A percentile compares a stretch with the other conserved stretches of the same genome.
phyloP scores from a whole-genome alignment of 140 eudicot species.

The Cichorium intybus region DNA sequence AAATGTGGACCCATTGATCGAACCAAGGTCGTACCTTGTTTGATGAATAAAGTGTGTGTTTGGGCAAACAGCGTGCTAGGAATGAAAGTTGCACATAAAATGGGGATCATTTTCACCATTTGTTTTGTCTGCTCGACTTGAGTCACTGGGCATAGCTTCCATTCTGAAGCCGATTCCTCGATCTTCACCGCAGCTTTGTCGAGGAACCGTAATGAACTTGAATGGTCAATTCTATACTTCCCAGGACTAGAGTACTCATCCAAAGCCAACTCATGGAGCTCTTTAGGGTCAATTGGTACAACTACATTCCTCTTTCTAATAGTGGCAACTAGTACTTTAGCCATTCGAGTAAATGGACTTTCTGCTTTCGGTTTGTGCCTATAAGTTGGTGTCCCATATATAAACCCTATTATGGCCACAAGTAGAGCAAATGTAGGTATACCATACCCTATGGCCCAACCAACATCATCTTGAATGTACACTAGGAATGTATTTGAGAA shows the following conservation, averaged over 20 bases:
- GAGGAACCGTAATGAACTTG: slow-evolving; percentile 34
- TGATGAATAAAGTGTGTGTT: slow-evolving; percentile 48
- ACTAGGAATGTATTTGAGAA: slow-evolving; percentile 46
- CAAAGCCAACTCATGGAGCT: slow-evolving; percentile 37
- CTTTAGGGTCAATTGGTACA: slow-evolving; percentile 33
- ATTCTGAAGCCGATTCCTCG: slow-evolving; percentile 26
- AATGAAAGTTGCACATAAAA: slow-evolving; percentile 39
- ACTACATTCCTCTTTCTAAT: slow-evolving; percentile 27
- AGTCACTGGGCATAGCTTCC: slow-evolving; percentile 58
- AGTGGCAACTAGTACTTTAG: slow-evolving; percentile 35
- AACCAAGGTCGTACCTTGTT: slow-evolving; percentile 52
- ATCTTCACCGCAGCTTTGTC: slow-evolving; percentile 56
- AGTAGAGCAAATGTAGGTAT: slow-evolving; percentile 36
- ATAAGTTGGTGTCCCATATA: slow-evolving; percentile 41
- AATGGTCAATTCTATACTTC: slow-evolving; percentile 29
- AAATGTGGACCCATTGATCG: slow-evolving; percentile 52
- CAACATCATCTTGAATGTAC: slow-evolving; percentile 43
- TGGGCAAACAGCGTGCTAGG: slow-evolving; percentile 50
- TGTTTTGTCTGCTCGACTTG: slow-evolving; percentile 72
- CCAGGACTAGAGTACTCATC: slow-evolving; percentile 29
- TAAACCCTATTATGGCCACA: slow-evolving; percentile 29
- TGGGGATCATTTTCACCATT: slow-evolving; percentile 63
- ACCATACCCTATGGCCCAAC: slow-evolving; percentile 43
- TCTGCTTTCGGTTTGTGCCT: slow-evolving; percentile 36
- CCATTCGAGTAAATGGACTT: slow-evolving; percentile 48